Evolutionary conservation across 139 green algal species (phyloP), one percentile per base, ranked within the genome.

Genomic region (Chara braunii): DNA sequence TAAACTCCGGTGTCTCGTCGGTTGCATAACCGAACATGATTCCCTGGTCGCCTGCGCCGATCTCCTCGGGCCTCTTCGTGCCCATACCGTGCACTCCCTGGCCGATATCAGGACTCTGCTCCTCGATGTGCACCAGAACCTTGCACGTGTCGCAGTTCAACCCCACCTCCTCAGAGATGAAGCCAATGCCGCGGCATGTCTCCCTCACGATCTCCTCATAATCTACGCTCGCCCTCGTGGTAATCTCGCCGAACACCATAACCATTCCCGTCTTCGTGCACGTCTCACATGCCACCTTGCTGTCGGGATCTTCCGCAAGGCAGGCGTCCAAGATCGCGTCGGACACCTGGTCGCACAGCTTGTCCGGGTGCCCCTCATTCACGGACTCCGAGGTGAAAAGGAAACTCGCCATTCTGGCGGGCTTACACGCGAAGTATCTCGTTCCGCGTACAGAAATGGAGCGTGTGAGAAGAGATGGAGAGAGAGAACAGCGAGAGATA

Each of bases 191-290:
- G 40, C 78, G 64, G 64, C 68, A 78, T 42, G 84, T 88, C 37
- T 91, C 70, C 37, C 86, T 75, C 30, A 91, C 85, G 37, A 95
- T 80, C 24, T 86, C 84, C 85, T 99, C 94, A 77, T 99, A 99
- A 83, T 99, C 92, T 22, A 96, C 90, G 83, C 97, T 96, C 58
- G 94, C 94, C 69, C 87, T 91, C 70, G 92, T 99, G 56, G 94
- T 99, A 83, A 99, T 99, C 83, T 99, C 94, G 54, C 94, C 94
- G 64, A 99, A 99, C 11, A 99, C 86, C 93, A 98, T 97, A 72
- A 98, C 91, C 91, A 99, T 97, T 80, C 86, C 85, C 22, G 93
- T 99, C 90, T 99, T 99, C 56, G 91, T 96, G 62, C 82, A 86
- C 0, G 90, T 97, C 85, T 99, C 93, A 81, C 93, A 99, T 9